Conservation (phyloP, 2,329 filamentous ascomycete species). For the Trichoderma asperellum region DNA sequence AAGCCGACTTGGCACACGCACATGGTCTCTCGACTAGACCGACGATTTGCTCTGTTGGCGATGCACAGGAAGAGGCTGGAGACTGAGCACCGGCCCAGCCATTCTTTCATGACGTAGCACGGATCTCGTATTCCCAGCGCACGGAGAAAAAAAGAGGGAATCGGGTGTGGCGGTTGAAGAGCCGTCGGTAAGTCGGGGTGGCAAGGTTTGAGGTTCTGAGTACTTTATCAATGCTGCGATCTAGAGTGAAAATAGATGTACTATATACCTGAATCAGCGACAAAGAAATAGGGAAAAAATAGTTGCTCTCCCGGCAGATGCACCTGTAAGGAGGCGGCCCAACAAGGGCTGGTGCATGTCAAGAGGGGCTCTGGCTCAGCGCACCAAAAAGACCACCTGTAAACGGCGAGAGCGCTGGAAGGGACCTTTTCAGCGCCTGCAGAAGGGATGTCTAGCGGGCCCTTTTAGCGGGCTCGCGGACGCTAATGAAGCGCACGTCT, state of each 20-base stretch:
- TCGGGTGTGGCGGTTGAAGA: constrained; percentile 7
- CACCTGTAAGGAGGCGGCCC: constrained; percentile 20
- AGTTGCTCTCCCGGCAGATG: constrained; percentile 6
- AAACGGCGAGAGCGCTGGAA: background rate
- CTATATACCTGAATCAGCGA: background rate
- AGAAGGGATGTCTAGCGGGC: constrained; percentile 2
- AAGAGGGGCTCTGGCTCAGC: background rate
- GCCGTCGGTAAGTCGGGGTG: constrained; percentile 19
- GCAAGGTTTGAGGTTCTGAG: background rate
- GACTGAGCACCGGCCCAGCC: constrained; percentile 12
- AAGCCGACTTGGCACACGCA: background rate
- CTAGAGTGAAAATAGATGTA: background rate
- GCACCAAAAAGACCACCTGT: background rate
- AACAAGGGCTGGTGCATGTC: background rate
- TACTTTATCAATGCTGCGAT: background rate
- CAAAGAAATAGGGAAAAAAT: too few relatives aligned
- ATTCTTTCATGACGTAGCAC: constrained; percentile 33
- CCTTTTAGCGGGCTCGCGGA: constrained; percentile 22
- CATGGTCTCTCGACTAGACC: background rate
- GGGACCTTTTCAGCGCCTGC: background rate
- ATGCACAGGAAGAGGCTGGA: constrained; percentile 22
- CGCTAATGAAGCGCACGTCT: constrained; percentile 8
- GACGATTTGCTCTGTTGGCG: constrained; percentile 5
- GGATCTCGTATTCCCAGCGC: constrained; percentile 32
- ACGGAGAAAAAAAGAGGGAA: background rate